These are phyloP conservation scores for Cryptococcus sp. DNA, from an alignment of 1,284 basidiomycete species.

Conservation along the genomic window DNA sequence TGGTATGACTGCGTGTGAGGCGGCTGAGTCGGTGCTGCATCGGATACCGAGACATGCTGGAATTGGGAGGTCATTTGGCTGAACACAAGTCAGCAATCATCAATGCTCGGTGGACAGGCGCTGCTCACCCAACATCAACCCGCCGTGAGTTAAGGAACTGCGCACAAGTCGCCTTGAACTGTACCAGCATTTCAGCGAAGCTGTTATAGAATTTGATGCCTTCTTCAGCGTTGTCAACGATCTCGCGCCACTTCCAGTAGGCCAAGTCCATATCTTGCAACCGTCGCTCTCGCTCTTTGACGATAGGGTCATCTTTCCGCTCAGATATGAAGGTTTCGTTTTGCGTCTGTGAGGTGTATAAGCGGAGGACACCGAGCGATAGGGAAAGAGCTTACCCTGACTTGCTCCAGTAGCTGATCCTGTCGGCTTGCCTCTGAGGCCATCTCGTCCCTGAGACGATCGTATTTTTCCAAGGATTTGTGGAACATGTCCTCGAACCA, in stretches of 20 bases:
- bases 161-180: conserved; percentile 74
- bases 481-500: conserved; percentile 85
- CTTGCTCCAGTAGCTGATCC: conserved; percentile 64
- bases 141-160: conserved; percentile 71
- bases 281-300: conserved; percentile 80
- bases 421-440: conserved; percentile 65
- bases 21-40: neutral
- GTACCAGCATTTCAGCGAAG: conserved; percentile 66
- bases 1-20: conserved; percentile 13
- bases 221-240: conserved; percentile 80
- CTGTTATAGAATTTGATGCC: conserved; percentile 90
- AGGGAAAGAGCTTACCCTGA: conserved; percentile 61
- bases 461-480: conserved; percentile 76
- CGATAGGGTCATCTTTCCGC: conserved; percentile 71
- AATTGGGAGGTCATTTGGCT: conserved; percentile 28
- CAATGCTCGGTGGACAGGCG: neutral
- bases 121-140: conserved; percentile 56
- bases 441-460: conserved; percentile 69
- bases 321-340: conserved; percentile 79
- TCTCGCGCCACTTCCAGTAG: conserved; percentile 86
- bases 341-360: conserved; percentile 57
- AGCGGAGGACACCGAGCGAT: no score
- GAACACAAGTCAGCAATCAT: conserved; percentile 2
- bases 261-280: conserved; percentile 85
- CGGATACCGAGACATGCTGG: conserved; percentile 18